A percentile compares a stretch with the other conserved stretches of the same genome.
These are phyloP conservation scores for Pseudogymnoascus sp. DNA, from an alignment of 2,329 filamentous ascomycete genomes.

Conservation along the genomic window DNA sequence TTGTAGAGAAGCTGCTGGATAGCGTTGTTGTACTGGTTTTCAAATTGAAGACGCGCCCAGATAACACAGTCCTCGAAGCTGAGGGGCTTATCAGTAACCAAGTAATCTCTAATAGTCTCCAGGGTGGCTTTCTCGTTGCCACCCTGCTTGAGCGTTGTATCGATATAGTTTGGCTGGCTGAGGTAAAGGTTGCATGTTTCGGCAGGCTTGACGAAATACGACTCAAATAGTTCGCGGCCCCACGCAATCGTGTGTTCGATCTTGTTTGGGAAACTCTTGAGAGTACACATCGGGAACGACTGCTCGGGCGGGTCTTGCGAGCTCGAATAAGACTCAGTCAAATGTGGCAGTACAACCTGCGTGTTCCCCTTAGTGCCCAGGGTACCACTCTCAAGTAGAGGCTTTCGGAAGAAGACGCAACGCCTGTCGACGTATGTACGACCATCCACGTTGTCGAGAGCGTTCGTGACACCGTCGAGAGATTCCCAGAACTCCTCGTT, in stretches of 20 bases:
- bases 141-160: conserved; percentile 78
- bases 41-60: conserved; percentile 89
- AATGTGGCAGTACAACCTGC: conserved; percentile 80
- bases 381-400: conserved; percentile 90
- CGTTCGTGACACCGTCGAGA: conserved; percentile 90
- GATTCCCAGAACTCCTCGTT: conserved; percentile 85
- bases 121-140: conserved; percentile 92
- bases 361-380: conserved; percentile 99
- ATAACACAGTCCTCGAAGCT: conserved; percentile 94
- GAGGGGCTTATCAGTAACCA: conserved; percentile 84
- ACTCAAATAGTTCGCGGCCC: conserved; percentile 93
- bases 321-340: conserved; percentile 95
- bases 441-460: conserved; percentile 93
- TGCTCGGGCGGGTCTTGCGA: conserved; percentile 97
- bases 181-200: conserved; percentile 93
- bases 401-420: conserved; percentile 97
- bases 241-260: conserved; percentile 99
- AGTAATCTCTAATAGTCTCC: conserved; percentile 80
- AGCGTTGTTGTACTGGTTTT: conserved; percentile 93
- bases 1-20: conserved; percentile 94
- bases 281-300: conserved; percentile 97
- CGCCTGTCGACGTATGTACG: conserved; percentile 92
- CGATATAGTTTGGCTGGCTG: conserved; percentile 82
- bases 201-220: conserved; percentile 84
- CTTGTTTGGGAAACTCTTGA: conserved; percentile 93